Evolutionary conservation across 2,329 filamentous ascomycete genomes (phyloP), one percentile per base, ranked within the genome.

Genomic region (Talaromyces sp.): DNA sequence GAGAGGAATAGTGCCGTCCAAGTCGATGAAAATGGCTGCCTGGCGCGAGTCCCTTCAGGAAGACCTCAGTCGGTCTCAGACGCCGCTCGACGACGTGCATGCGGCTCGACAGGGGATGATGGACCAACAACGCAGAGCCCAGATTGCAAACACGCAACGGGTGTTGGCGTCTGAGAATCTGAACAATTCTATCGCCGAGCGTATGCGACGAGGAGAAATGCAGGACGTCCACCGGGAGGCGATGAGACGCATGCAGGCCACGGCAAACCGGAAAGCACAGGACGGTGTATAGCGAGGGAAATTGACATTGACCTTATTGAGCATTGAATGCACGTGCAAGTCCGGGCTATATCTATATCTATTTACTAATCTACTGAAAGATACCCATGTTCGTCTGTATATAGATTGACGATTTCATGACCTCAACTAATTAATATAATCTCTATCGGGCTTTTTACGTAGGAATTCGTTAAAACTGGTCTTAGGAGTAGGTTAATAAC

Each of bases 211-310:
- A 16, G 88, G 88, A 0, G 86, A 89, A 65, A 84, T 96, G 79
- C 80, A 90, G 57, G 89, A 90, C 53, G 83, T 88, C 27, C 93
- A 97, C 73, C 83, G 89, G 23, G 89, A 93, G 65, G 90, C 89
- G 0, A 83, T 97, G 84, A 83, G 89, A 65, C 87, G 83, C 73
- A 89, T 97, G 87, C 92, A 96, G 72, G 81, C 82, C 14, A 75
- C 78, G 56, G 84, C 83, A 0, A 84, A 83, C 50, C 59, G 56
- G 18, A 61, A 61, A 47, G 54, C 53, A 27, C 44, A 28, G 36
- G 57, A 58, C 28, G 40, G 60, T 51, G 3, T 27, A 47, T 47
- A 18, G 4, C 18, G 50, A 16, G 10, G 16, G 27, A 14, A 31
- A n/a, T 23, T 33, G 10, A 27, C 42, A 18, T 10, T 47, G 44